Conservation (phyloP, 192 early-diverging fungal species). For the Lobosporangium transversale region DNA sequence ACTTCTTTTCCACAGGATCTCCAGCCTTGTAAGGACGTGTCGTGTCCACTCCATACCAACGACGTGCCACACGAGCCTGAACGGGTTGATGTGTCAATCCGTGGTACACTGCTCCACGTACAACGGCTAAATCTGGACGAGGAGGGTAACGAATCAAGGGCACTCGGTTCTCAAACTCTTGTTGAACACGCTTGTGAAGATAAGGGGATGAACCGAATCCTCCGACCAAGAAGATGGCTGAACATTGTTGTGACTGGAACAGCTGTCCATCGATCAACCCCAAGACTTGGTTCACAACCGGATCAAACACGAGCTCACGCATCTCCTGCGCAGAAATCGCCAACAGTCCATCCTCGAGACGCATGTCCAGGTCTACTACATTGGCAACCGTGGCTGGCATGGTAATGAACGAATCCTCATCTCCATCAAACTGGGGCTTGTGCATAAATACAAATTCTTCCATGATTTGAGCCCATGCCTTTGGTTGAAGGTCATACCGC, state of each 20-base stretch:
- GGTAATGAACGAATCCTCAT: slow-evolving; percentile 47
- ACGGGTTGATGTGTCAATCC: slow-evolving; percentile 51
- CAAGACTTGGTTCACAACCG: slow-evolving; percentile 62
- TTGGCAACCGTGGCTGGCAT: slow-evolving; percentile 47
- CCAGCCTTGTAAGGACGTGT: slow-evolving; percentile 59
- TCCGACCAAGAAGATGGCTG: slow-evolving; percentile 66
- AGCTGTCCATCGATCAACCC: slow-evolving; percentile 63
- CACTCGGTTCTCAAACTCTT: slow-evolving; percentile 59
- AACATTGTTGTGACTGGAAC: slow-evolving; percentile 51
- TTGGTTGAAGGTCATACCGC: slow-evolving; percentile 51
- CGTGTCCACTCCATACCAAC: slow-evolving; percentile 64
- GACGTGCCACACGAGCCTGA: slow-evolving; percentile 59
- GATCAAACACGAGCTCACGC: slow-evolving; percentile 61
- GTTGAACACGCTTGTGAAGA: slow-evolving; percentile 60
- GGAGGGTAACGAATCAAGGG: slow-evolving; percentile 61
- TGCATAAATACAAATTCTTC: slow-evolving; percentile 55
- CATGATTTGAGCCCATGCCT: slow-evolving; percentile 56
- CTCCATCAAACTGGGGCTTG: slow-evolving; percentile 51
- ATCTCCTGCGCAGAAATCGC: slow-evolving; percentile 47
- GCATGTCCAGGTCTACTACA: slow-evolving; percentile 34
- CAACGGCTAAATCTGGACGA: slow-evolving; percentile 62
- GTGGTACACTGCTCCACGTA: slow-evolving; percentile 64
- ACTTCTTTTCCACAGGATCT: slow-evolving; percentile 49
- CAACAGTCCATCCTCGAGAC: slow-evolving; percentile 47
- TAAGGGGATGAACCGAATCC: slow-evolving; percentile 68